Evolutionary conservation across 73 alveolate genomes (phyloP).

Genomic region (Durusdinium trenchii): DNA sequence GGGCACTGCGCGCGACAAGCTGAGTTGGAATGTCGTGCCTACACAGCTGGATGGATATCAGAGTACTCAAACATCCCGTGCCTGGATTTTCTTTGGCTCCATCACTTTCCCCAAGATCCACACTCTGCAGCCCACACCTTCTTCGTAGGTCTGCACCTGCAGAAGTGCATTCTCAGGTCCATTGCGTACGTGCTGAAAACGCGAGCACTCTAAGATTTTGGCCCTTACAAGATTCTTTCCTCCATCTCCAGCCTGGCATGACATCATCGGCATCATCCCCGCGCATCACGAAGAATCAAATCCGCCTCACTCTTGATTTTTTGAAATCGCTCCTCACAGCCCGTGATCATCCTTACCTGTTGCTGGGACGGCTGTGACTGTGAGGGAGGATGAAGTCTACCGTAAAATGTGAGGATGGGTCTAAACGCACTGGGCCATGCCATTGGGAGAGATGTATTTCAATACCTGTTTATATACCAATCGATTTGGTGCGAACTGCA

Average conservation of each 20-base stretch:
- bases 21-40: background rate
- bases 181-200: no score
- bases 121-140: conserved; percentile 85
- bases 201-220: background rate
- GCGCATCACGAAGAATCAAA: background rate
- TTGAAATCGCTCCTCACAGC: conserved; percentile 88
- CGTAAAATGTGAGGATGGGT: background rate
- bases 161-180: background rate
- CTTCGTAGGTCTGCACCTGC: conserved; percentile 85
- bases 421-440: background rate
- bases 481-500: no score
- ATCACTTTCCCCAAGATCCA: conserved; percentile 94
- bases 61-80: background rate
- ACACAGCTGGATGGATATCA: background rate
- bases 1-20: background rate
- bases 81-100: conserved; percentile 94
- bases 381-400: background rate
- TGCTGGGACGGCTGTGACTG: background rate
- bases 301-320: conserved; percentile 92
- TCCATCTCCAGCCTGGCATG: conserved; percentile 57
- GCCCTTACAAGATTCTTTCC: conserved; percentile 75
- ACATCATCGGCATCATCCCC: background rate
- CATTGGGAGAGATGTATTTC: no score
- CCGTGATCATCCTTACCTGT: conserved; percentile 90
- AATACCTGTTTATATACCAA: no score